A percentile compares a stretch with the other conserved stretches of the same genome.
These are phyloP conservation scores for Colletotrichum truncatum DNA, from an alignment of 2,329 filamentous ascomycete genomes.

Conservation along the genomic window DNA sequence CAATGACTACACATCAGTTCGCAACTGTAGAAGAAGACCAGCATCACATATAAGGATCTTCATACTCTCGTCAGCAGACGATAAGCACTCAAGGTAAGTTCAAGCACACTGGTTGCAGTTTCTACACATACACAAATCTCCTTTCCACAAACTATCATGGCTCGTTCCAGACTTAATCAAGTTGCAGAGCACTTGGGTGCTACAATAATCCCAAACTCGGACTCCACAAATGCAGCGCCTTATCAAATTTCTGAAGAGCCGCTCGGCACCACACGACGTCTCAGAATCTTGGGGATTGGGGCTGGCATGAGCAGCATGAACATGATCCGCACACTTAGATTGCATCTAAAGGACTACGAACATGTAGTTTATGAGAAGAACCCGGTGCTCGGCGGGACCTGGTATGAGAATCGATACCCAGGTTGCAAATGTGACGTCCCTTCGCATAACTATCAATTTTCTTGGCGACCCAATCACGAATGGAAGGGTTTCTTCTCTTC, in stretches of 20 bases:
- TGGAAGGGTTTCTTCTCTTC: constrained; percentile 68
- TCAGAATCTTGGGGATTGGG: constrained; percentile 38
- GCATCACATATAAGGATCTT: too few species aligned
- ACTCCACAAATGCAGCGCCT: not conserved
- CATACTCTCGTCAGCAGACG: too few species aligned
- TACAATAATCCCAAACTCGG: not conserved
- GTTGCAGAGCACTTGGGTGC: constrained; percentile 1
- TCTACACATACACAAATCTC: too few species aligned
- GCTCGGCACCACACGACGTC: not conserved
- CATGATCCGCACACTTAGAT: constrained; percentile 50
- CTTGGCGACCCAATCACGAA: constrained; percentile 65
- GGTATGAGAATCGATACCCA: constrained; percentile 68
- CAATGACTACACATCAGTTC: too few species aligned
- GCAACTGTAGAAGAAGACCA: too few species aligned
- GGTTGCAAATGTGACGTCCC: constrained; percentile 65
- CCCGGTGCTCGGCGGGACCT: constrained; percentile 62
- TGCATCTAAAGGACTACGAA: constrained; percentile 51
- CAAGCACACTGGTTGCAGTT: too few species aligned
- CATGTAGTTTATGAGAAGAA: constrained; percentile 65
- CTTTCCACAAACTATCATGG: too few species aligned
- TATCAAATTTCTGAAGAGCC: not conserved
- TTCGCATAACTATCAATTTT: constrained; percentile 69
- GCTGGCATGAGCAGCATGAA: constrained; percentile 38
- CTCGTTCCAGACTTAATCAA: not conserved
- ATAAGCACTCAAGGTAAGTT: too few species aligned